These are phyloP conservation scores for Globisporangium splendens DNA, from an alignment of 352 stramenopile genomes.

Conservation along the genomic window DNA sequence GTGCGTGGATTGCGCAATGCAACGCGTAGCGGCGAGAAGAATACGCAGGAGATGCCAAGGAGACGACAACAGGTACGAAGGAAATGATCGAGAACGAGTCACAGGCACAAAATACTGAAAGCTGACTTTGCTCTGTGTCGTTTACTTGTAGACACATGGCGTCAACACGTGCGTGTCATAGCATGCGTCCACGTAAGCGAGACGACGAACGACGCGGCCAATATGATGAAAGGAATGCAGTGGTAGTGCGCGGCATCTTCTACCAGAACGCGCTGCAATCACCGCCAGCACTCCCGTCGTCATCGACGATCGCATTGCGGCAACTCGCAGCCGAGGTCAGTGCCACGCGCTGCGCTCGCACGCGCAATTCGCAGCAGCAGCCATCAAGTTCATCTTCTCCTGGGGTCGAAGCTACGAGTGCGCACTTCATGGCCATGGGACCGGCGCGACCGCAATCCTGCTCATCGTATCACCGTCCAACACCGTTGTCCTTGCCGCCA, in stretches of 20 bases:
- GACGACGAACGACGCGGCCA: not conserved
- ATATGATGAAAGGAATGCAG: not conserved
- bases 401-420: too few relatives aligned
- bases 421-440: not conserved
- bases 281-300: constrained; percentile 19
- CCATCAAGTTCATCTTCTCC: not conserved
- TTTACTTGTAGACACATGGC: too few relatives aligned
- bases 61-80: too few relatives aligned
- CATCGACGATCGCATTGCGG: constrained; percentile 13
- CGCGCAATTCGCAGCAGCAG: not conserved
- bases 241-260: constrained; percentile 19
- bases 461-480: too few relatives aligned
- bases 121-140: too few relatives aligned
- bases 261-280: constrained; percentile 25
- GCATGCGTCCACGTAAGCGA: not conserved
- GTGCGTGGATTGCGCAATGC: too few relatives aligned
- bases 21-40: too few relatives aligned
- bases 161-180: not conserved
- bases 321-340: constrained; percentile 2
- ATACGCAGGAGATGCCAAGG: too few relatives aligned
- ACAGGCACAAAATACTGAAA: too few relatives aligned
- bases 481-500: too few relatives aligned
- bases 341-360: not conserved
- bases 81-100: too few relatives aligned
- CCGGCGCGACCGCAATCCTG: constrained; percentile 9